Evolutionary conservation across 1,284 basidiomycete species (phyloP), one percentile per base, ranked within the genome.

Genomic region (Heliocybe sulcata): DNA sequence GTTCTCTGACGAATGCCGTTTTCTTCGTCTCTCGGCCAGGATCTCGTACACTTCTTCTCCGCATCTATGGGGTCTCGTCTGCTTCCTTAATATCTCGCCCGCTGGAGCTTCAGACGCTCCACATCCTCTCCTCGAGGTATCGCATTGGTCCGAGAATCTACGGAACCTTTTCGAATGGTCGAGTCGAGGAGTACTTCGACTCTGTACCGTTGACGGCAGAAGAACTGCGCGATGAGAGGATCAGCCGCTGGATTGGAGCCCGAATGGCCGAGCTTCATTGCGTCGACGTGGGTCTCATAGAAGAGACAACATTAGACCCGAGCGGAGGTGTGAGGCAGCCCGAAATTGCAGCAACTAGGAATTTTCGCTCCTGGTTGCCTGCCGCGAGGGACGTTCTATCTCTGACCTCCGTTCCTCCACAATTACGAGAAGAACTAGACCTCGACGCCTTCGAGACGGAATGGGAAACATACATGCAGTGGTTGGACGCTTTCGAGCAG

Each of bases 191-290:
- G 67, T 95, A 92, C 71, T 96, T 97, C 68, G 84, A 94, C 57
- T 93, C 92, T 19, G 79, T 83, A 27, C 87, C 92, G 1, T 76
- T 97, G 49, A 85, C 82, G 0, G 77, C 89, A 9, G 67, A 77
- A 35, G 91, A 96, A 66, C 76, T 97, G 59, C 82, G 92, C 48
- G 81, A 91, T 59, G 81, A 83, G 19, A 70, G 74, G 57, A 82
- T 87, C 57, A 93, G 91, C 65, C 75, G 82, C 31, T 92, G 88
- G 80, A 94, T 97, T 60, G 93, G 85, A 20, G 82, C 87, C 25
- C 80, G 94, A 22, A 97, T 97, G 94, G 85, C 91, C 25, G 94
- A 97, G 68, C 78, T 98, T 38, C 94, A 98, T 69, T 85, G 85
- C 26, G 94, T 96, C 38, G 92, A 95, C 65, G 77, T 96, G 57